Base-by-base conservation (phyloP, 495 filamentous ascomycete genomes). In the Hypoxylon rickii region DNA sequence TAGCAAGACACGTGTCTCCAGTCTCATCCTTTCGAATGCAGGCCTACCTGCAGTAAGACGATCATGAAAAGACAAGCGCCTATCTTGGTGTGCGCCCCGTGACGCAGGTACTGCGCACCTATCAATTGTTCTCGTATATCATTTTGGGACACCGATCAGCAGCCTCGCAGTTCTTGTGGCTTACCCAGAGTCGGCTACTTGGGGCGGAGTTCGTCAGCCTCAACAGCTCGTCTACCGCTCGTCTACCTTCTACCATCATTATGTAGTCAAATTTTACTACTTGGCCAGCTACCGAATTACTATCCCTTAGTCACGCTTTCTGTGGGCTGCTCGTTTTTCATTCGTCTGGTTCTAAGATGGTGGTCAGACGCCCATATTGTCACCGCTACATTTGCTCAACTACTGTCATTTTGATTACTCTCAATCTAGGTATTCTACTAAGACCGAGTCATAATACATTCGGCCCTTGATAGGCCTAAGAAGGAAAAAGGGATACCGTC, bases 331-430 rank as follows among this genome's bases (percentile, higher is more conserved):
- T 19, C 20, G 16, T 38, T 24, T 15, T 17, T 19, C 21, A 56
- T 62, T 62, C 43, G 52, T 44, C 22, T 18, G 12, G 12, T 5
- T 44, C 32, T 15, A 8, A 42, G 17, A 54, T 53, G 59, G 59
- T 57, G 59, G 59, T 63, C 59, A 63, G 59, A 52, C 24, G 13
- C 12, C 5, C 12, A 20, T 45, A 22, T 32, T 34, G 58, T 57
- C 59, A 63, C 59, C 59, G 59, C 53, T 47, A 46, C 18, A 52
- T 43, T 19, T 40, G 1, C 36, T 44, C 19, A 15, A 11, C 41
- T 5, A 13, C 21, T 41, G 33, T 26, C 38, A 48, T 44, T 11
- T 13, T 22, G 3, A 31, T 34, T 17, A 15, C 29, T 38, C 17
- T 29, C 32, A 44, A 15, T 44, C 37, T 54, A 36, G n/a, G n/a